Conservation (phyloP, 2,329 filamentous ascomycete species). For the Neofusicoccum umdonicola region DNA sequence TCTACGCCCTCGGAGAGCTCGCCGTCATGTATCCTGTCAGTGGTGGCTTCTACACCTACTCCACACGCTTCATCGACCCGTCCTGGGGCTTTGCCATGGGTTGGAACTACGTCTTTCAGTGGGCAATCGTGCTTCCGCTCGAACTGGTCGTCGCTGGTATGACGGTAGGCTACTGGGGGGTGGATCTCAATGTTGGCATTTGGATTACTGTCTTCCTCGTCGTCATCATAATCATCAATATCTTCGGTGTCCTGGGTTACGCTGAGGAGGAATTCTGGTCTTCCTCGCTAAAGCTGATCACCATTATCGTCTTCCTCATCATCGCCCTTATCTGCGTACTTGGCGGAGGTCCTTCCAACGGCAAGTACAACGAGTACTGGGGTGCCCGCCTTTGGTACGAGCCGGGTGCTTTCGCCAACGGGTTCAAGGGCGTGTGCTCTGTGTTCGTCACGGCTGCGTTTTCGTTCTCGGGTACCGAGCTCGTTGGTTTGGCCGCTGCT, state of each 20-base stretch:
- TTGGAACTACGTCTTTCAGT: conserved; percentile 90
- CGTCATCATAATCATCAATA: conserved; percentile 75
- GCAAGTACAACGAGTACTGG: conserved; percentile 57
- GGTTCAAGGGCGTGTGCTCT: conserved; percentile 78
- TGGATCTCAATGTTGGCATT: conserved; percentile 57
- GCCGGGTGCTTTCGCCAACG: conserved; percentile 81
- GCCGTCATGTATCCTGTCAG: conserved; percentile 87
- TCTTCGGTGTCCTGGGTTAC: conserved; percentile 85
- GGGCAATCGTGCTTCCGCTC: conserved; percentile 78
- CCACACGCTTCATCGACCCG: conserved; percentile 86
- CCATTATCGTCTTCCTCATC: conserved; percentile 85
- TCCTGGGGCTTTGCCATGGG: conserved; percentile 96
- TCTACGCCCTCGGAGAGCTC: conserved; percentile 88
- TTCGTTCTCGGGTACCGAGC: conserved; percentile 71
- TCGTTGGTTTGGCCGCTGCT: conserved; percentile 74
- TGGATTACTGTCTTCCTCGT: conserved; percentile 82
- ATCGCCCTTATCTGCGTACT: conserved; percentile 83
- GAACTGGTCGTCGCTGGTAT: conserved; percentile 86
- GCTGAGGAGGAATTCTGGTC: conserved; percentile 89
- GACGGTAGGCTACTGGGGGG: conserved; percentile 78
- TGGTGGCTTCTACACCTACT: conserved; percentile 88
- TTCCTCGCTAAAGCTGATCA: conserved; percentile 79
- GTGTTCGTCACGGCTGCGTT: conserved; percentile 77
- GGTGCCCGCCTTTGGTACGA: conserved; percentile 73
- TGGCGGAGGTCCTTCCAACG: conserved; percentile 61